A percentile compares a stretch with the other conserved stretches of the same genome.
Conservation (phyloP, 2,329 filamentous ascomycete genomes). For the Paecilomyces dactylethromorphus region DNA sequence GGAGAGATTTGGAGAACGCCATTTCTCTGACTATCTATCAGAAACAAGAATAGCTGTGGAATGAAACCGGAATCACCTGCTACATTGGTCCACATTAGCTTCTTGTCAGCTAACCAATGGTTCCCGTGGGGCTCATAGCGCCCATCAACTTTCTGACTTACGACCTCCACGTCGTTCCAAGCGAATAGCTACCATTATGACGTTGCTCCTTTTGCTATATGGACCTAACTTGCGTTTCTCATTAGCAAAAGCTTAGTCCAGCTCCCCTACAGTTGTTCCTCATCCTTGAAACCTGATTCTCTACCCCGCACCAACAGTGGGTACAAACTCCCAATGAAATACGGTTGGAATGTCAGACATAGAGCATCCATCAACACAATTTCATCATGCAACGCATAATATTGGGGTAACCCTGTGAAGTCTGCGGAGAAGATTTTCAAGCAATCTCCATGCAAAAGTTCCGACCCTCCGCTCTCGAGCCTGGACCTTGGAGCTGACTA, state of each 20-base stretch:
- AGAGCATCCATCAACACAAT: background rate
- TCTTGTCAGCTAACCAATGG: background rate
- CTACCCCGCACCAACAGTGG: background rate
- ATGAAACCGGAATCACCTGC: background rate
- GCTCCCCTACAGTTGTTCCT: background rate
- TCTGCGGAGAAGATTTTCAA: background rate
- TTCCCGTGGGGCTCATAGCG: background rate
- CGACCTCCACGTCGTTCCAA: too few species aligned
- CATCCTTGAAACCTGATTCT: background rate
- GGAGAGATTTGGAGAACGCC: background rate
- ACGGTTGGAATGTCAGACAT: background rate
- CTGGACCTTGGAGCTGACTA: background rate
- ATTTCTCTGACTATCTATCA: background rate
- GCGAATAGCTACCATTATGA: background rate
- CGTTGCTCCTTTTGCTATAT: background rate
- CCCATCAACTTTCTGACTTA: background rate
- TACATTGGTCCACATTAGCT: background rate
- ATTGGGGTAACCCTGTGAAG: background rate
- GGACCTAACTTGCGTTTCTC: background rate
- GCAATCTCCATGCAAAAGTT: background rate
- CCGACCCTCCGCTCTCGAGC: background rate
- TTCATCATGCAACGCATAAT: background rate
- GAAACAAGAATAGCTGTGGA: background rate
- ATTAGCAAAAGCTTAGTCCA: background rate
- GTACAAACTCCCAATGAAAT: background rate